These are phyloP conservation scores for Lichtheimia ornata DNA, from an alignment of 371 early-diverging fungal genomes.

Conservation along the genomic window DNA sequence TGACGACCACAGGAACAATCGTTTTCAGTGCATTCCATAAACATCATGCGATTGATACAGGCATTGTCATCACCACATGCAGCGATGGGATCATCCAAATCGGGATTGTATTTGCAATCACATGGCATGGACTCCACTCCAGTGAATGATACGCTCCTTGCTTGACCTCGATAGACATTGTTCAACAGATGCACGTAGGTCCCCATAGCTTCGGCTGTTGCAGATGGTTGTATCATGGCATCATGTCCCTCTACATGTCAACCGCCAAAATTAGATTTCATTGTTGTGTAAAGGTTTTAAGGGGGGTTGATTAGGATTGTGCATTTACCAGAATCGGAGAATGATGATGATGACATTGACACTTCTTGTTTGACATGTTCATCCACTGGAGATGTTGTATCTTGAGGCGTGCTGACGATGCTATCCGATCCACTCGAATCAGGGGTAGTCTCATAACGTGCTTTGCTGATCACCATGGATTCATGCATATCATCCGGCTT, in stretches of 20 bases:
- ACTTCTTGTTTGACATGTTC: neutral
- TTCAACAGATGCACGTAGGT: slow-evolving; percentile 61
- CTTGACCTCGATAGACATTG: slow-evolving; percentile 71
- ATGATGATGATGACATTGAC: neutral
- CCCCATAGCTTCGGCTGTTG: slow-evolving; percentile 54
- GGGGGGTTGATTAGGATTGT: slow-evolving; percentile 27
- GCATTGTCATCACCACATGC: slow-evolving; percentile 88
- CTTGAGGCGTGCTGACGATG: neutral
- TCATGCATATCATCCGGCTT: neutral
- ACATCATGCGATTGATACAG: slow-evolving; percentile 92
- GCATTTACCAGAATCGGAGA: slow-evolving; percentile 30
- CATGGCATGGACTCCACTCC: slow-evolving; percentile 81
- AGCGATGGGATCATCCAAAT: slow-evolving; percentile 35
- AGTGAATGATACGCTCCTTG: slow-evolving; percentile 28
- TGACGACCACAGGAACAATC: slow-evolving; percentile 88
- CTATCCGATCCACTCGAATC: neutral
- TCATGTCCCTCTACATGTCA: neutral
- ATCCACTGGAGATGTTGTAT: neutral
- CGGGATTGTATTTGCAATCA: slow-evolving; percentile 75
- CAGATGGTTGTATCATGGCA: slow-evolving; percentile 25
- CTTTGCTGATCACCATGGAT: no score
- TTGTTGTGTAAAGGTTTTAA: neutral
- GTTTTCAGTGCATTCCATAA: slow-evolving; percentile 89
- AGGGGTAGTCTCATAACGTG: no score
- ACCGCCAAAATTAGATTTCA: neutral